Evolutionary conservation across 192 early-diverging fungal species (phyloP), one percentile per base, ranked within the genome.

Genomic region (Helicostylum pulchrum): DNA sequence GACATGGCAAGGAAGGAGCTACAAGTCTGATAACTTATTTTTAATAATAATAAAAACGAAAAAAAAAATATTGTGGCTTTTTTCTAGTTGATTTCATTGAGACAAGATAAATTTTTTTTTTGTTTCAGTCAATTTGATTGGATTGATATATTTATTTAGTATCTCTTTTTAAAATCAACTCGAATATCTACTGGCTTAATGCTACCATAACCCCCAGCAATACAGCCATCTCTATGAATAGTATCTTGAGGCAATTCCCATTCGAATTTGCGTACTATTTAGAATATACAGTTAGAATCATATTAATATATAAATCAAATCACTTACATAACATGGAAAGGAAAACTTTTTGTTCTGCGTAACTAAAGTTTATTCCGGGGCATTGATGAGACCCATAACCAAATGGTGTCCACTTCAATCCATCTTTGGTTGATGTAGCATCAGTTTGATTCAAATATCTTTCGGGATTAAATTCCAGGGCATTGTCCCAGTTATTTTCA

Each of bases 331-430:
- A 81, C 69, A 86, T 83, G 3, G 80, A 54, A 9, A 86, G 66
- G 14, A 80, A 71, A 7, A 87, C 77, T 9, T 76, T 74, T 67
- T 84, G 83, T 60, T 87, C 85, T 10, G 79, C 61, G 9, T 87
- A 62, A 20, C 77, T 75, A 57, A 88, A 89, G 54, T 83, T 83
- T 79, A 80, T 81, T 46, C 83, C 88, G 17, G 87, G 72, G 65
- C 82, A 88, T 70, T 83, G 73, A 46, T 80, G 80, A 12, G 73
- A 53, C 2, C 88, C 88, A 21, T 76, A 68, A 47, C 85, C 79
- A 64, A 90, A 90, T n/a, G 88, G 75, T 17, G 85, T 52, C 63
- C 74, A 87, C 9, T 75, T 36, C 15, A 66, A 14, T 7, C 52
- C 43, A 0, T 36, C 52, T 21, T 47, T 49, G 4, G 34, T 4